Evolutionary conservation across 257 asterid species (phyloP), one percentile per base, ranked within the genome.

Genomic region (Echites panduratus): DNA sequence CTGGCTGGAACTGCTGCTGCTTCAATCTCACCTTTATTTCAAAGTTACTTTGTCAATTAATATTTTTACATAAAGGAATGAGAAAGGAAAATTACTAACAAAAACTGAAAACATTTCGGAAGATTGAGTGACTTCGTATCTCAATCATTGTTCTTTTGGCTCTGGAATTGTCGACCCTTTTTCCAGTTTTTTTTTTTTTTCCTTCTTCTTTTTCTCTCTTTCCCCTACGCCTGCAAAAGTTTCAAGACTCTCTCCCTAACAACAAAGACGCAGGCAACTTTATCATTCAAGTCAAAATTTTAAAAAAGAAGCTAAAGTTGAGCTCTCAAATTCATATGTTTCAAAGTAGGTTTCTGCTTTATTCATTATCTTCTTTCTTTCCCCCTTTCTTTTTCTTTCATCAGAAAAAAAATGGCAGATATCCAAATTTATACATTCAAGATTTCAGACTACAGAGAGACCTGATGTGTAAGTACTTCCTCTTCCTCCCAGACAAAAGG

Each of bases 91-190:
- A 29, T 32, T 32, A 32, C 38, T 32, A 32, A 32, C 3, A 32
- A 32, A 32, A 32, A 32, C 38, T 32, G 38, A 32, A 32, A 32
- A 32, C 38, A 32, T 32, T 32, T 32, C 38, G 38, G 38, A 32
- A 32, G 38, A 32, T 32, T 32, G 38, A 32, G 38, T 32, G 38
- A 32, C 38, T 32, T 32, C n/a, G 3, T 26, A 47, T 29, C 44
- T 68, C 72, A 68, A 68, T 68, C 72, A 68, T 68, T 24, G 58
- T 17, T 68, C 59, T 68, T 47, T 47, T 24, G 43, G 56, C 7
- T 16, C 45, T 62, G 47, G 22, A 32, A 35, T 62, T 62, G 47
- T 32, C 44, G 45, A 62, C 44, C 67, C 67, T 62, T 62, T 53
- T 61, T 62, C 45, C 44, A 13, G 43, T 53, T n/a, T 52, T 52